phyloP scores from a whole-genome alignment of 495 filamentous ascomycete species.

The Aspergillus carlsbadensis region DNA sequence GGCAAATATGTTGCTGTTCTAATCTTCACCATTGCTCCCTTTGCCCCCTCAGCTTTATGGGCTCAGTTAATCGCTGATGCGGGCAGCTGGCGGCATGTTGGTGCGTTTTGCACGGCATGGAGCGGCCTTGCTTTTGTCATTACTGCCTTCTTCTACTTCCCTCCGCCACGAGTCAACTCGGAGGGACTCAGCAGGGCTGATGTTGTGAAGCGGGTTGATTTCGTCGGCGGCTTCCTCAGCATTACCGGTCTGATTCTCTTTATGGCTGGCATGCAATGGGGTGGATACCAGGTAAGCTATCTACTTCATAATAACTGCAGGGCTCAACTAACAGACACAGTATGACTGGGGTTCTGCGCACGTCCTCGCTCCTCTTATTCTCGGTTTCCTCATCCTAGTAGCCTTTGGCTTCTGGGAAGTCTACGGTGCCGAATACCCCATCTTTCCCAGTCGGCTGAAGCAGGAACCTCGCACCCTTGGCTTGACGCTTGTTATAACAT shows the following conservation, averaged over 20 bases:
- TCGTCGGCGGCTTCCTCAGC: slow-evolving; percentile 65
- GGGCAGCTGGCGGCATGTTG: slow-evolving; percentile 63
- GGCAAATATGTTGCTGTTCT: slow-evolving; percentile 67
- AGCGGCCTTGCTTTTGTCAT: slow-evolving; percentile 59
- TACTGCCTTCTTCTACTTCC: slow-evolving; percentile 64
- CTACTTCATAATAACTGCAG: neutral
- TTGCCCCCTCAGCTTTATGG: slow-evolving; percentile 67
- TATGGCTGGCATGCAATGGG: slow-evolving; percentile 67
- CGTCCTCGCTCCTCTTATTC: slow-evolving; percentile 58
- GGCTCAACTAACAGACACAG: slow-evolving; percentile 23
- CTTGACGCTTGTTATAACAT: slow-evolving; percentile 68
- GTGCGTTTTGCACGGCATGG: slow-evolving; percentile 60
- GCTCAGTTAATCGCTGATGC: slow-evolving; percentile 65
- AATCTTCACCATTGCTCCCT: slow-evolving; percentile 67
- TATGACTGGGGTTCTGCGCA: slow-evolving; percentile 60
- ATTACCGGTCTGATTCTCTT: slow-evolving; percentile 63
- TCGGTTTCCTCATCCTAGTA: slow-evolving; percentile 53
- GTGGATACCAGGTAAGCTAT: slow-evolving; percentile 57
- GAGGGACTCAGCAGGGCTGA: slow-evolving; percentile 46
- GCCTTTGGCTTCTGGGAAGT: slow-evolving; percentile 61
- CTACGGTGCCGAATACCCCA: slow-evolving; percentile 61
- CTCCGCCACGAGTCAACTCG: slow-evolving; percentile 59
- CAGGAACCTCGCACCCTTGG: slow-evolving; percentile 61
- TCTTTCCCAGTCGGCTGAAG: slow-evolving; percentile 63
- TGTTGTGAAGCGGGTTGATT: slow-evolving; percentile 60